Evolutionary conservation across 129 eudicot genomes (phyloP), one percentile per base, ranked within the genome.

Genomic region (Kitagawia praeruptora): DNA sequence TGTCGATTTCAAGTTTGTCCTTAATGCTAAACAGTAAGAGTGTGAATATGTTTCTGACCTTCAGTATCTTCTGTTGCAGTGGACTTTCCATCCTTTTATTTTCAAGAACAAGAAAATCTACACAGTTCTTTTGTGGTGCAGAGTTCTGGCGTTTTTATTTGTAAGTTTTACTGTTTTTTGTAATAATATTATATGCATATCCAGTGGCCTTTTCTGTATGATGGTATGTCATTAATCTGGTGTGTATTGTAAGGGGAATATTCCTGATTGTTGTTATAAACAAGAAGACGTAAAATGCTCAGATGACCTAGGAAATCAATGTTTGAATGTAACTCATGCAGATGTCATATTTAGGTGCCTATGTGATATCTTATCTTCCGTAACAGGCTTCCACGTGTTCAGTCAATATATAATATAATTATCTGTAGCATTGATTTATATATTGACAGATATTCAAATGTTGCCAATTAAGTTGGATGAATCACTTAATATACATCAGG

Each of bases 41-140:
- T 74, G 3, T 4, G 77, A 27, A 45, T 46, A 25, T 15, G 0
- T 27, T 11, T 46, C 25, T 74, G 45, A 74, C 61, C 51, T 56
- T 28, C 27, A 56, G 41, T 80, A 64, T 85, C 63, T 81, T 78
- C 14, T 86, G 78, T 27, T 84, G 88, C 90, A 96, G 99, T 96
- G 99, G 99, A 90, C 97, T 74, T 96, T 96, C 85, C 93, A 90
- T 86, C 99, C 99, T 74, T 96, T 96, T 85, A 86, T 96, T 82
- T 78, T 90, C 86, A 96, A 96, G 87, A 92, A 84, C 87, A 96
- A 96, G 85, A 96, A 90, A 85, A 90, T 96, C 82, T 96, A 96
- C 90, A 96, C 99, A 74, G 99, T 96, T 70, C 90, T 96, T 41
- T 66, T 96, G 71, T 96, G 99, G 99, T 90, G 97, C 97, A 90